These are phyloP conservation scores for Pseudogymnoascus sp. DNA, from an alignment of 2,329 filamentous ascomycete genomes.

Conservation along the genomic window DNA sequence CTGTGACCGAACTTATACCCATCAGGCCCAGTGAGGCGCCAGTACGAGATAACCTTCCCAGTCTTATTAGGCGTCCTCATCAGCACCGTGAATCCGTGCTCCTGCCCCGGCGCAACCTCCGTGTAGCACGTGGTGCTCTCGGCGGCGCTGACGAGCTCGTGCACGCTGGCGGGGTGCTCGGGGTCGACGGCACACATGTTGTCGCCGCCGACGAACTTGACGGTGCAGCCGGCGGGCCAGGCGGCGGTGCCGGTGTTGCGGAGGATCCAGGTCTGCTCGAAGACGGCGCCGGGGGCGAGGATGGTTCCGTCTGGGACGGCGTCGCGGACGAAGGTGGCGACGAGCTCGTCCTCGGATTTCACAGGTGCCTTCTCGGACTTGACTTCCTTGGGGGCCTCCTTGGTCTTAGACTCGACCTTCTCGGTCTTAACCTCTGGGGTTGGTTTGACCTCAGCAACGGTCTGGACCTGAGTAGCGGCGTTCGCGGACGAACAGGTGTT, in stretches of 20 bases:
- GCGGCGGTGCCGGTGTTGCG: constrained; percentile 70
- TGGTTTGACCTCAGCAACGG: constrained; percentile 65
- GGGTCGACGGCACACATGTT: constrained; percentile 92
- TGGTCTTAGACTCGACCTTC: constrained; percentile 29
- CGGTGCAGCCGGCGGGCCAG: constrained; percentile 85
- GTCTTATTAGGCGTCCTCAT: constrained; percentile 72
- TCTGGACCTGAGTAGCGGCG: constrained; percentile 58
- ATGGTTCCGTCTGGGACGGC: constrained; percentile 70
- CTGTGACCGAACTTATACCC: constrained; percentile 84
- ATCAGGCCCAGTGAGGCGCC: constrained; percentile 78
- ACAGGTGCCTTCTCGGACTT: constrained; percentile 21
- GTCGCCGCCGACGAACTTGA: constrained; percentile 88
- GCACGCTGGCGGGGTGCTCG: constrained; percentile 67
- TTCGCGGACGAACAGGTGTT: constrained; percentile 41
- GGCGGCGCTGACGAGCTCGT: constrained; percentile 68
- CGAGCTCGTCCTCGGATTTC: constrained; percentile 35
- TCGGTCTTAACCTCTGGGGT: constrained; percentile 30
- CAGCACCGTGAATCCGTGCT: constrained; percentile 72
- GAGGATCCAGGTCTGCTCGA: constrained; percentile 87
- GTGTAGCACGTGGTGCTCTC: constrained; percentile 72
- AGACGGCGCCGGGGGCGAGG: constrained; percentile 62
- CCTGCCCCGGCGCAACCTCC: constrained; percentile 64
- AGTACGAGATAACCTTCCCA: constrained; percentile 87
- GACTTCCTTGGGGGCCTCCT: constrained; percentile 18
- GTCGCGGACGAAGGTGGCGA: constrained; percentile 70